These are phyloP conservation scores for Collybia sordida DNA, from an alignment of 768 basidiomycete species.

Conservation along the genomic window DNA sequence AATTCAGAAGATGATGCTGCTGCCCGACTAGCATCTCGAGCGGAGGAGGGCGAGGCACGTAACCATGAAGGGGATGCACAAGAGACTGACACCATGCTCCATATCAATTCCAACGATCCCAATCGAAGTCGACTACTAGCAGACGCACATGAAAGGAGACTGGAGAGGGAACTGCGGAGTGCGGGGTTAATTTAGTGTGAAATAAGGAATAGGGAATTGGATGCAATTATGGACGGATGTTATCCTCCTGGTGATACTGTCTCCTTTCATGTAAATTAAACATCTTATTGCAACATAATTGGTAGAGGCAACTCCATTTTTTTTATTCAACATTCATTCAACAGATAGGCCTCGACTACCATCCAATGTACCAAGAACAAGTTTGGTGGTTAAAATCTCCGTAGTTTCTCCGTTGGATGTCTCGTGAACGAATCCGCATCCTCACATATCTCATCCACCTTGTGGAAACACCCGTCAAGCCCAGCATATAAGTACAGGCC, in stretches of 20 bases:
- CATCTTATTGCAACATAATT: neutral
- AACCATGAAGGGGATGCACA: constrained; percentile 21
- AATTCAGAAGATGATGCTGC: constrained; percentile 24
- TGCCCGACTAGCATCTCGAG: constrained; percentile 20
- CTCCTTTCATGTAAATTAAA: neutral
- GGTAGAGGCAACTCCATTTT: neutral
- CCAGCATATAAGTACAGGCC: no score
- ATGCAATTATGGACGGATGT: no score
- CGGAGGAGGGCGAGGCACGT: constrained; percentile 26
- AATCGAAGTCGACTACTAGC: constrained; percentile 41
- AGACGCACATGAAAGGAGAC: constrained; percentile 51
- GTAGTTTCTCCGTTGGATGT: neutral
- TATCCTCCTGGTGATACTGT: neutral
- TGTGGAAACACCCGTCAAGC: no score
- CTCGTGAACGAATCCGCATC: neutral
- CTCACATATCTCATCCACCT: no score
- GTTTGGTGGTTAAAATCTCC: neutral
- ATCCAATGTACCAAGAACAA: neutral
- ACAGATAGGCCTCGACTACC: neutral
- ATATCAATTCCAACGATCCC: constrained; percentile 38
- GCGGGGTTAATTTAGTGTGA: constrained; percentile 57
- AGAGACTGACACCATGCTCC: constrained; percentile 39
- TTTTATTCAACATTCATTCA: neutral
- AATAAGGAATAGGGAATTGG: constrained; percentile 14
- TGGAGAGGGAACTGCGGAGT: constrained; percentile 59